Conservation (phyloP, 352 stramenopile genomes). For the Blastocystis sp. region DNA sequence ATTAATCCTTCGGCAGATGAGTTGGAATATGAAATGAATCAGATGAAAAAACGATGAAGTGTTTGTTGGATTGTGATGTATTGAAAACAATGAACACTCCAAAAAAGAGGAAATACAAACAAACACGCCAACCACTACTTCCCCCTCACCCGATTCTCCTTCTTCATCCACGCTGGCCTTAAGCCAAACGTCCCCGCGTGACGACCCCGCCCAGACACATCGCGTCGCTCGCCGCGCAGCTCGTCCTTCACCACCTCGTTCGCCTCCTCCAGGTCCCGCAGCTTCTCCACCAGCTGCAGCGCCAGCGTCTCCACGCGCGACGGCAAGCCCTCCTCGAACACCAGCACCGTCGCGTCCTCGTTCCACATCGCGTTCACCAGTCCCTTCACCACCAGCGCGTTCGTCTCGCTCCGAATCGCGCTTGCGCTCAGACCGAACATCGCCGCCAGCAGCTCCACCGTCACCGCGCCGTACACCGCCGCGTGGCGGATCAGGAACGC, state of each 20-base stretch:
- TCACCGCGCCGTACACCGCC: not conserved
- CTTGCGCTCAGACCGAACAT: not conserved
- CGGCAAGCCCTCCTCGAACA: not conserved
- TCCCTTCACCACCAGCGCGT: constrained; percentile 6
- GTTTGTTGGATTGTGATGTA: no score
- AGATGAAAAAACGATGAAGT: not conserved
- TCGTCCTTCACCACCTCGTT: constrained; percentile 22
- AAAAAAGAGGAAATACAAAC: no score
- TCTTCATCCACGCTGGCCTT: no score
- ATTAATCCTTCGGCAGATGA: constrained; percentile 17
- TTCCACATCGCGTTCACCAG: constrained; percentile 14
- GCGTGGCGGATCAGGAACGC: not conserved
- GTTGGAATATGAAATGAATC: constrained; percentile 49
- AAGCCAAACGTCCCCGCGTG: no score
- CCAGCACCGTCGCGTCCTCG: not conserved
- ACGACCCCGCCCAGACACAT: no score
- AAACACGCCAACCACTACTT: no score
- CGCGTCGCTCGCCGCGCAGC: not conserved
- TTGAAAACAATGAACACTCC: no score
- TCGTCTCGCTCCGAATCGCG: not conserved
- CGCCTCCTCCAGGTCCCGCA: constrained; percentile 17
- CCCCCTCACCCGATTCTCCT: no score
- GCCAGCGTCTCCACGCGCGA: not conserved
- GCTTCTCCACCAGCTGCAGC: constrained; percentile 37
- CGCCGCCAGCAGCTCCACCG: not conserved